Percentiles rank a stretch among this genome's conserved stretches.
phyloP scores from a whole-genome alignment of 73 alveolate genomes.

The Loxodes magnus region DNA sequence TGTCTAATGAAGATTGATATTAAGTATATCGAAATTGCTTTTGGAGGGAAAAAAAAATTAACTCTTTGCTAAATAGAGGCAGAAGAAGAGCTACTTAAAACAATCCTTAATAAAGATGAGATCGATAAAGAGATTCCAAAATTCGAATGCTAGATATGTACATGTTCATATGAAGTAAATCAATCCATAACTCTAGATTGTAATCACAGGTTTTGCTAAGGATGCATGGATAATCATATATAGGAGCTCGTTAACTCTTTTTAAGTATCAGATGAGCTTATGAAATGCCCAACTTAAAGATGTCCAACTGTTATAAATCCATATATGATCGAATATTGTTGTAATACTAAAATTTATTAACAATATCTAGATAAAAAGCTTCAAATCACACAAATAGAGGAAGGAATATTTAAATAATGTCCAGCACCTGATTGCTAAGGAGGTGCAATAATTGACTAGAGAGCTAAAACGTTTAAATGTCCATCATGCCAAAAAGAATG shows the following conservation, averaged over 20 bases:
- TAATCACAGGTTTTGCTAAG: conserved; percentile 4
- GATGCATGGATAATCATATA: not conserved
- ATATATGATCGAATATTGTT: not conserved
- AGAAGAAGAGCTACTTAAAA: no score
- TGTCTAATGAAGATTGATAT: no score
- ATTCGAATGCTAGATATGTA: conserved; percentile 3
- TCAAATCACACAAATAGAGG: no score
- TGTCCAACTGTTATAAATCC: not conserved
- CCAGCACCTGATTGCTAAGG: conserved; percentile 3
- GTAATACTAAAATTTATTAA: not conserved
- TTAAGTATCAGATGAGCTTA: conserved; percentile 4
- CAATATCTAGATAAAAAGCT: not conserved
- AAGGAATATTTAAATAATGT: not conserved
- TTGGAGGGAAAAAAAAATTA: no score
- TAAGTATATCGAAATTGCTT: no score
- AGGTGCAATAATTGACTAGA: not conserved
- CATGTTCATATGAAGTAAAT: not conserved
- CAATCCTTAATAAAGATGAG: no score
- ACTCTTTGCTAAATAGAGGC: no score
- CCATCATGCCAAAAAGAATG: not conserved
- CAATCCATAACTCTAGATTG: conserved; percentile 1
- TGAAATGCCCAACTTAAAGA: conserved; percentile 5
- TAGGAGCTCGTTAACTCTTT: not conserved
- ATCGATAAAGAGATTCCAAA: no score
- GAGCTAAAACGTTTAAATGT: not conserved